Evolutionary conservation across 106 monocot genomes (phyloP).

Genomic region (Gastrodia elata): DNA sequence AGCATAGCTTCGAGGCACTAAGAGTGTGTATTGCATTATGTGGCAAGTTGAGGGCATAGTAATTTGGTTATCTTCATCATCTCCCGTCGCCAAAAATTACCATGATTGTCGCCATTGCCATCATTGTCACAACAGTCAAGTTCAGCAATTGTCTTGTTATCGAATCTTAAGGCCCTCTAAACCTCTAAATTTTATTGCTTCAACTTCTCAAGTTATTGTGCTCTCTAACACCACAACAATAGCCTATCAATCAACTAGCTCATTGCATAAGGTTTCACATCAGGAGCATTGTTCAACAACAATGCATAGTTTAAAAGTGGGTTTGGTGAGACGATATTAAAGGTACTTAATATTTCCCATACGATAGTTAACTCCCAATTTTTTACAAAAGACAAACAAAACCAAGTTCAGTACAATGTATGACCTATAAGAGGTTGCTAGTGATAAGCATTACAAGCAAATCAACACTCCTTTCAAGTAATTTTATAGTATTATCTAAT

Average conservation of each 20-base stretch:
- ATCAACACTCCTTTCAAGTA: background rate
- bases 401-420: background rate
- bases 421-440: background rate
- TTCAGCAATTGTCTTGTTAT: too few relatives aligned
- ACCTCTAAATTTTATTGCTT: too few relatives aligned
- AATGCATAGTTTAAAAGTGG: background rate
- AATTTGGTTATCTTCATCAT: too few relatives aligned
- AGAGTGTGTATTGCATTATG: too few relatives aligned
- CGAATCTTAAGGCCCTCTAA: too few relatives aligned
- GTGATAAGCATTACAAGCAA: background rate
- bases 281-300: background rate
- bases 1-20: too few relatives aligned
- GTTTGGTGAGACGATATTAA: background rate
- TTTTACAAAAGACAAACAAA: background rate
- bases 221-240: background rate
- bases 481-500: background rate
- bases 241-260: background rate
- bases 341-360: background rate
- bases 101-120: too few relatives aligned
- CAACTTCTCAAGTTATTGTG: too few relatives aligned
- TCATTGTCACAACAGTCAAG: too few relatives aligned
- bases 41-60: too few relatives aligned
- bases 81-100: too few relatives aligned
- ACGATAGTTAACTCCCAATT: background rate
- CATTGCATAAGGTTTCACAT: background rate